These are phyloP conservation scores for Xylaria venustula DNA, from an alignment of 495 filamentous ascomycete genomes.

Conservation along the genomic window DNA sequence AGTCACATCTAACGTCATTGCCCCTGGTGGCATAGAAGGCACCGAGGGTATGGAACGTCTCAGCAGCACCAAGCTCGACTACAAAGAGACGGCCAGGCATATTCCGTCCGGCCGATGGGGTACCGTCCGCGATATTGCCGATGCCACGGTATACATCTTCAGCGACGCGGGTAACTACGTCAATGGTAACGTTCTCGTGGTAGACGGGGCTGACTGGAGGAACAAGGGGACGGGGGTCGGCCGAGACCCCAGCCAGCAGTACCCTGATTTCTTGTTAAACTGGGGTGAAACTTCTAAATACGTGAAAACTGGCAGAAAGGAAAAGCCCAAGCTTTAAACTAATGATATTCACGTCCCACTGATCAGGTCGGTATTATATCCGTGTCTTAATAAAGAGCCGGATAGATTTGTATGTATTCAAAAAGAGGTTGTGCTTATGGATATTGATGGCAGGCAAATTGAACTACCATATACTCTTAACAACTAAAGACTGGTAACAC, in stretches of 20 bases:
- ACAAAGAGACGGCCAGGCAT: conserved; percentile 25
- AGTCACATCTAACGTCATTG: conserved; percentile 83
- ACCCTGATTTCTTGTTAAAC: conserved; percentile 43
- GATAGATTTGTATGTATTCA: neutral
- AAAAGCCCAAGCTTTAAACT: conserved; percentile 43
- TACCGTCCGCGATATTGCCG: conserved; percentile 83
- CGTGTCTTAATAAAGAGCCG: neutral
- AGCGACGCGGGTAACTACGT: conserved; percentile 81
- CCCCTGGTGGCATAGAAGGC: conserved; percentile 72
- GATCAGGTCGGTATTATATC: neutral
- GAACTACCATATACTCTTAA: neutral
- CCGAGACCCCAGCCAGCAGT: conserved; percentile 42
- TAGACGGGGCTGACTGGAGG: conserved; percentile 76
- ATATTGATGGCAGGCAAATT: neutral
- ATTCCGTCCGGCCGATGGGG: conserved; percentile 74
- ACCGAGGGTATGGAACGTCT: conserved; percentile 63
- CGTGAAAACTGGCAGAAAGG: conserved; percentile 40
- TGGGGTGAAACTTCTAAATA: conserved; percentile 38
- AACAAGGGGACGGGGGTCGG: conserved; percentile 45
- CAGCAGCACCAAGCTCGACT: conserved; percentile 35
- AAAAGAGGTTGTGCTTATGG: neutral
- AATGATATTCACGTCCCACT: too few species aligned
- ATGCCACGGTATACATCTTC: conserved; percentile 87
- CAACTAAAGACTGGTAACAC: too few species aligned
- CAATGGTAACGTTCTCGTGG: conserved; percentile 73